Evolutionary conservation across 345 rosid genomes (phyloP), one percentile per base, ranked within the genome.

Genomic region (Aegle marmelos): DNA sequence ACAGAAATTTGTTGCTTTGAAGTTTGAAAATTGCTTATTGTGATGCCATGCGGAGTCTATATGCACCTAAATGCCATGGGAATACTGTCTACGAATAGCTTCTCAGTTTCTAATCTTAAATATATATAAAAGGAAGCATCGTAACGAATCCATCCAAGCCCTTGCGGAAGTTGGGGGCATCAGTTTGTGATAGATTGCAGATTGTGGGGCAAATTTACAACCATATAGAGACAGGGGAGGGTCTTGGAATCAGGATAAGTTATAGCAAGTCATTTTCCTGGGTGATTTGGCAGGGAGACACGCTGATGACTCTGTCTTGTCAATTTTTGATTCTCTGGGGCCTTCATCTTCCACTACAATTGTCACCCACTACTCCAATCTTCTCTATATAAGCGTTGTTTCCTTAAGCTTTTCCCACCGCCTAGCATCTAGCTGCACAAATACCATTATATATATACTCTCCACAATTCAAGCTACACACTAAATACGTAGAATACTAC

Each of bases 241-340:
- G 50, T 75, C 79, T 72, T 72, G 37, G 71, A 77, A 81, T 28
- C 24, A 41, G 56, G 84, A 71, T 77, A 78, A 76, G 79, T 59
- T 14, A 9, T 36, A 33, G 58, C 17, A 79, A 54, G 80, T 82
- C 85, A 34, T 62, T 85, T 80, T 80, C 85, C 79, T 72, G 82
- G 82, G 80, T 73, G 83, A 80, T 78, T 66, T 79, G 80, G 80
- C 82, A 68, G 80, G 84, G 84, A 71, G 80, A 82, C 85, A 79
- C 71, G 83, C 62, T 53, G 86, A 80, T 58, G 76, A 66, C 67
- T 56, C 59, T 83, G 85, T 87, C 82, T 84, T 79, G 88, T 86
- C 88, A 79, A 72, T 74, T 78, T 74, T 73, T 48, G 13, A 53
- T 68, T 67, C 65, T n/a, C 39, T 33, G 81, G 84, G 83, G 22